Evolutionary conservation across 2,329 filamentous ascomycete genomes (phyloP), one percentile per base, ranked within the genome.

Genomic region (Fusarium coicis): DNA sequence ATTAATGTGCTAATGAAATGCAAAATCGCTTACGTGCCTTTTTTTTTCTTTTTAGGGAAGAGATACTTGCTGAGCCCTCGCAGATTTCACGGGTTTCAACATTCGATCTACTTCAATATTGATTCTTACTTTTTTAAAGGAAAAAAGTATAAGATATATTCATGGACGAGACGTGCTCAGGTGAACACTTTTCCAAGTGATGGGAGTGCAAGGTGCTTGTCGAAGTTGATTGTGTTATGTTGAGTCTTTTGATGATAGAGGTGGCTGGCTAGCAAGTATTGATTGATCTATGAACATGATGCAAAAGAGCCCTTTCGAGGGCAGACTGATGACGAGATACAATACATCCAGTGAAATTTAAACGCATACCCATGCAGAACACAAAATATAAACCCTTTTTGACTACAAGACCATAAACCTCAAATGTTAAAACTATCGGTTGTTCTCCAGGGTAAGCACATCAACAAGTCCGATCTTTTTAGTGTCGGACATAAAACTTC

Each of bases 361-460:
- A n/a, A 19, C 19, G 3, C 36, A 7, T 16, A 12, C 19, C 23
- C 15, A n/a, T 21, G 26, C 16, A 28, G 18, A 37, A 10, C 14
- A 9, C 10, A 21, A n/a, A 37, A 37, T 10, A 5, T 4, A 50
- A 28, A 7, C 3, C 10, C 7, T 32, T 14, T 19, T 26, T 19
- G n/a, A 21, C 16, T 36, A 32, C 8, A 32, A 52, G 16, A 8
- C 32, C 15, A 19, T 23, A 18, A 34, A 14, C 21, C 30, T 34
- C 30, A 50, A 18, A 32, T n/a, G 14, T 18, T 9, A 40, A 15
- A 40, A n/a, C 10, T 7, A 15, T 21, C 19, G n/a, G 32, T 32
- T 23, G 28, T 3, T 90, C 83, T 6, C 88, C 88, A 0, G 88
- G 84, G 89, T 89, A 91, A 5, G 67, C 69, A 30, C 77, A 74